Percentiles rank a stretch among this genome's conserved stretches.
Conservation (phyloP, 345 rosid genomes). For the Mangifera indica region DNA sequence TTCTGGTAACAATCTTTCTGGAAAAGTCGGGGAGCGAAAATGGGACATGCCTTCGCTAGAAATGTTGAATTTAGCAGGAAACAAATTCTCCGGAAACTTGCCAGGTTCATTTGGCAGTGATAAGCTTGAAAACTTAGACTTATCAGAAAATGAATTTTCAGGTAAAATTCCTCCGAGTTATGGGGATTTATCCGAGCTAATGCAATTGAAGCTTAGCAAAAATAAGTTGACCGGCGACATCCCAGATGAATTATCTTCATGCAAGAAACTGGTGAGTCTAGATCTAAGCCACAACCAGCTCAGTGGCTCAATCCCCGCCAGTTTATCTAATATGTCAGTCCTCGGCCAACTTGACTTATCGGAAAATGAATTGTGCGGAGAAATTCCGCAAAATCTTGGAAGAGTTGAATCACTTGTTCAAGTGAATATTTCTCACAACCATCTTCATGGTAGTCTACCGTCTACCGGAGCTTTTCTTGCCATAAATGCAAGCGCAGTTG, state of each 20-base stretch:
- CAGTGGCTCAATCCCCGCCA: constrained; percentile 54
- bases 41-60: constrained; percentile 78
- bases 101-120: constrained; percentile 58
- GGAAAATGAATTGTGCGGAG: constrained; percentile 57
- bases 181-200: constrained; percentile 47
- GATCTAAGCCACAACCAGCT: constrained; percentile 79
- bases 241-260: constrained; percentile 62
- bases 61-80: constrained; percentile 68
- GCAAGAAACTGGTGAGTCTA: constrained; percentile 68
- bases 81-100: constrained; percentile 57
- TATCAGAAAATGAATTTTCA: constrained; percentile 58
- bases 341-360: constrained; percentile 83
- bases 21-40: constrained; percentile 41
- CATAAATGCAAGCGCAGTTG: constrained; percentile 62
- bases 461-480: constrained; percentile 72
- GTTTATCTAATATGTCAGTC: constrained; percentile 50
- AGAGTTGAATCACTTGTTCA: constrained; percentile 51
- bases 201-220: constrained; percentile 54
- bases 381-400: constrained; percentile 55
- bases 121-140: constrained; percentile 59
- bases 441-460: constrained; percentile 67
- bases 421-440: constrained; percentile 66
- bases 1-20: constrained; percentile 65
- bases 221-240: constrained; percentile 64
- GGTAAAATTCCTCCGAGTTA: constrained; percentile 50